Base-by-base conservation (phyloP, 139 green algal species). In the Coelastrella sp. region DNA sequence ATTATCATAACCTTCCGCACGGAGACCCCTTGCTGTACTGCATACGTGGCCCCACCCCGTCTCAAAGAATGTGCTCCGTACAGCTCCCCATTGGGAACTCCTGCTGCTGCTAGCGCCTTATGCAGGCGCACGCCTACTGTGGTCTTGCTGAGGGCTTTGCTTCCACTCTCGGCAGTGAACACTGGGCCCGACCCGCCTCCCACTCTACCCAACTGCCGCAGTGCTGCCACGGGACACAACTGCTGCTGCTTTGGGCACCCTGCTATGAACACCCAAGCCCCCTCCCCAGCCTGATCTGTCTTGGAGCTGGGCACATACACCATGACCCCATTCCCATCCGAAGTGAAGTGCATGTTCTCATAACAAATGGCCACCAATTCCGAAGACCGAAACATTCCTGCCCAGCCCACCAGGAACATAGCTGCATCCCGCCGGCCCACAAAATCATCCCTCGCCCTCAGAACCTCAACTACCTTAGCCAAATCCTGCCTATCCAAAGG, bases 221-320 rank as follows among this genome's bases (percentile, higher is more conserved):
- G 61, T 10, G 83, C 83, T 66, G 5, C 5, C 65, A 89, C 83
- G 58, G 66, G 65, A 54, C 66, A 79, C 68, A 89, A n/a, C 8
- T 17, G 11, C 8, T 57, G 23, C 23, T 80, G 23, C 68, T 80
- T 47, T 7, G 5, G 13, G 54, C 66, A 71, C 6, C 10, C 3
- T 22, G 80, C n/a, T 7, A 81, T 32, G 17, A 80, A 89, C 23
- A 89, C 83, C 83, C 83, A 89, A 7, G 83, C 83, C 19, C 83
- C 83, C 83, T 79, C 66, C 23, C 66, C 66, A 7, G 81, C 54
- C 16, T 74, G 83, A 13, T 89, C 83, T 23, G 83, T 89, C 66
- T 89, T 89, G 68, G 83, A 89, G 3, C 17, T 14, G 11, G 83
- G 83, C 2, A 89, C 32, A 58, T 75, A 78, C 23, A 89, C 10